These are phyloP conservation scores for Spencermartinsiella europaea DNA, from an alignment of 805 yeast species.

Conservation along the genomic window DNA sequence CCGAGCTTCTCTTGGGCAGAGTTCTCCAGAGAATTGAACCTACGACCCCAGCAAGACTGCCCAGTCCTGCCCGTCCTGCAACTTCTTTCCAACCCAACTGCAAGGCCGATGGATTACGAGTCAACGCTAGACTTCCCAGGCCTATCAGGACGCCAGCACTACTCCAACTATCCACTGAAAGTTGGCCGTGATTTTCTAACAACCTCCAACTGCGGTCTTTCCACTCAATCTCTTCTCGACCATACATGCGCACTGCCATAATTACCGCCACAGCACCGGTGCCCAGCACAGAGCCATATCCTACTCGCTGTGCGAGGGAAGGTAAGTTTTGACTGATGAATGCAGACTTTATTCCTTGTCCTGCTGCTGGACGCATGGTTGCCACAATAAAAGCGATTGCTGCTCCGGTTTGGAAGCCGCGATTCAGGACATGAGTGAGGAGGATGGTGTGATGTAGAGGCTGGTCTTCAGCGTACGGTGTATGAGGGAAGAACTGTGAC, in stretches of 20 bases:
- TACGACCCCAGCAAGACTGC: neutral
- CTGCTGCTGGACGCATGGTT: neutral
- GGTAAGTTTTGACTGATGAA: neutral
- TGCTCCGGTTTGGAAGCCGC: slow-evolving; percentile 2
- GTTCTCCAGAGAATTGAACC: neutral
- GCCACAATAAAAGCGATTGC: neutral
- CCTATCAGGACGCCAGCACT: neutral
- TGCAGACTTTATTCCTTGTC: neutral
- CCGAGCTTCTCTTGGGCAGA: too few relatives aligned
- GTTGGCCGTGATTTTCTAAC: slow-evolving; percentile 1
- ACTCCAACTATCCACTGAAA: slow-evolving; percentile 3
- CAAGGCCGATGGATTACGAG: neutral
- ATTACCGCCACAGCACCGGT: neutral
- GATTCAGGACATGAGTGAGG: neutral
- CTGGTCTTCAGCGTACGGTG: slow-evolving; percentile 1
- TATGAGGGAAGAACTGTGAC: slow-evolving; percentile 1
- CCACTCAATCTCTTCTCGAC: slow-evolving; percentile 4
- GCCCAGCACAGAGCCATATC: slow-evolving; percentile 1
- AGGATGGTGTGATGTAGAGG: neutral
- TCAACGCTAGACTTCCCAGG: slow-evolving; percentile 1
- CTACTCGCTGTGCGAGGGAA: neutral
- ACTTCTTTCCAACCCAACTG: slow-evolving; percentile 2
- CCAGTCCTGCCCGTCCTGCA: slow-evolving; percentile 1
- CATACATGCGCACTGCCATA: neutral
- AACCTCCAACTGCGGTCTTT: slow-evolving; percentile 3